Evolutionary conservation across 495 filamentous ascomycete genomes (phyloP).

Genomic region (Cercophora scortea): DNA sequence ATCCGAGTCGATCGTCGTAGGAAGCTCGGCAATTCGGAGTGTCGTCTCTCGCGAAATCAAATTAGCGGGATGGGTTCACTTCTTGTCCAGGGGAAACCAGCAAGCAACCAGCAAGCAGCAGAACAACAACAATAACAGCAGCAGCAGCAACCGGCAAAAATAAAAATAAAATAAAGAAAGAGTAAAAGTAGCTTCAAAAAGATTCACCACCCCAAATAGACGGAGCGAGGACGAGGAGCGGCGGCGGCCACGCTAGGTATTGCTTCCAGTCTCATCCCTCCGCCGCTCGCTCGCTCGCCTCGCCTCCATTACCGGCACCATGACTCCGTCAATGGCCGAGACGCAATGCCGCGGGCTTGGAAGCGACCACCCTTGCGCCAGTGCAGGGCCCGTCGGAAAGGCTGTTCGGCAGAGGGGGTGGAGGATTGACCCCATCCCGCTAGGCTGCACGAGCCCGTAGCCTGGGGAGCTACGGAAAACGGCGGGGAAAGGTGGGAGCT

Average conservation of each 20-base stretch:
- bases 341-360: slow-evolving; percentile 15
- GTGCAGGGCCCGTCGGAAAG: slow-evolving; percentile 17
- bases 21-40: slow-evolving; percentile 1
- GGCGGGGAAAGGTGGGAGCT: slow-evolving; percentile 8
- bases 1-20: background rate
- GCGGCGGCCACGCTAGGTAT: background rate
- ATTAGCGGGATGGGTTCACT: background rate
- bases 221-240: background rate
- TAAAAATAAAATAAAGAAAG: slow-evolving; percentile 1
- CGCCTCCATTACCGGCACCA: background rate
- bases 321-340: slow-evolving; percentile 19
- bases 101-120: background rate
- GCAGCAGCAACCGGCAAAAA: background rate
- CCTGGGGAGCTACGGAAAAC: slow-evolving; percentile 7
- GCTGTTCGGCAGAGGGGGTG: slow-evolving; percentile 18
- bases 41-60: background rate
- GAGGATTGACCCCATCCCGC: slow-evolving; percentile 12
- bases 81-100: background rate
- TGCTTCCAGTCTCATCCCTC: background rate
- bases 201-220: background rate
- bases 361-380: slow-evolving; percentile 5
- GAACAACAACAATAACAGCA: background rate
- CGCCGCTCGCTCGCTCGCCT: background rate
- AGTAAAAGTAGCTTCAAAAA: background rate
- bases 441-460: background rate